Evolutionary conservation across 1,139 yeast species (phyloP).

Genomic region (Hanseniaspora gamundiae): DNA sequence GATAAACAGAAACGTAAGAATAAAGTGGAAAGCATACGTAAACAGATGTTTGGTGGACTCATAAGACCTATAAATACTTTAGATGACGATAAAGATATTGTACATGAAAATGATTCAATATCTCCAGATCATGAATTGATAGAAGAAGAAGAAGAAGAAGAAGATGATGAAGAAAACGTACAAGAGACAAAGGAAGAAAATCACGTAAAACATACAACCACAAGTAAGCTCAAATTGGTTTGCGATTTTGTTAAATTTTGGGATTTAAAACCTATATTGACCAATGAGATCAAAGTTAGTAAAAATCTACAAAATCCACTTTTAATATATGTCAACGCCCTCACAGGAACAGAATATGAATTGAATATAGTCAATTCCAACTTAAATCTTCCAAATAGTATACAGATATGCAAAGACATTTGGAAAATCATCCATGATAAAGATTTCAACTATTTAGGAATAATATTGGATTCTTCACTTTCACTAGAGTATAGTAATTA

Average conservation of each 20-base stretch:
- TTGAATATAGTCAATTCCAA: no score
- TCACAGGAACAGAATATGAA: no score
- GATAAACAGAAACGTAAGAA: not conserved
- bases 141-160: not conserved
- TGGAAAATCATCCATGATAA: no score
- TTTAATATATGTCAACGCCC: no score
- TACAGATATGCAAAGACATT: no score
- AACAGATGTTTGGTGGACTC: not conserved
- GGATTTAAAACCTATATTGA: not conserved
- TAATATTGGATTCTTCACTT: no score
- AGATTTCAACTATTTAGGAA: no score
- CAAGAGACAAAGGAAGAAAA: not conserved
- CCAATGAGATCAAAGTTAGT: not conserved
- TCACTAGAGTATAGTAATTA: no score
- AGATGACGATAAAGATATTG: not conserved
- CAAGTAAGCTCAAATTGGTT: not conserved
- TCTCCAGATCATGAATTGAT: not conserved
- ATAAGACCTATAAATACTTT: not conserved
- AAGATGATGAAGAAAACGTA: not conserved
- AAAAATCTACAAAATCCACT: not conserved
- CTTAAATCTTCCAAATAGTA: no score
- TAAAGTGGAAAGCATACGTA: not conserved
- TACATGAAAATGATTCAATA: no score
- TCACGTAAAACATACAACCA: not conserved
- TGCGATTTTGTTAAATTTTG: not conserved